A percentile compares a stretch with the other conserved stretches of the same genome.
Conservation (phyloP, 2,329 filamentous ascomycete species). For the Cercospora sp. region DNA sequence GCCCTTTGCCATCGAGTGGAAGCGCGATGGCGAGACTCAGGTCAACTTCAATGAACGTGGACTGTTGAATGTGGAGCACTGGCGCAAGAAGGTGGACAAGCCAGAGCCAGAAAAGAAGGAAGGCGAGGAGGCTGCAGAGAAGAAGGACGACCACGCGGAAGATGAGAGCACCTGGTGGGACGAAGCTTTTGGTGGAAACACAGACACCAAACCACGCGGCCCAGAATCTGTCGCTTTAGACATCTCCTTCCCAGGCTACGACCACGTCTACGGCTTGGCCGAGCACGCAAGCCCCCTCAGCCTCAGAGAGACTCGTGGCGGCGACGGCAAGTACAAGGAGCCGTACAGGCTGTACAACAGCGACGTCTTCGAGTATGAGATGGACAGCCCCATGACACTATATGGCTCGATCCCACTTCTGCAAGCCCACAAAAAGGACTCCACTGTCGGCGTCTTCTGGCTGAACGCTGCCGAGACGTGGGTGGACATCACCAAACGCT, state of each 20-base stretch:
- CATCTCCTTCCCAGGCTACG: conserved; percentile 87
- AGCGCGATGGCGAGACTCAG: conserved; percentile 76
- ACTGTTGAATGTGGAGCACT: conserved; percentile 90
- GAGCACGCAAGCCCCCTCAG: conserved; percentile 89
- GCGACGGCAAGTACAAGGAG: conserved; percentile 78
- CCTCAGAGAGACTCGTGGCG: conserved; percentile 85
- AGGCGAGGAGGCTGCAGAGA: conserved; percentile 41
- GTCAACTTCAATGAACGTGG: conserved; percentile 89
- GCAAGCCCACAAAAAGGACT: conserved; percentile 93
- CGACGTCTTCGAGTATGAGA: conserved; percentile 96
- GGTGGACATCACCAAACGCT: conserved; percentile 88
- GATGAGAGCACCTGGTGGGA: conserved; percentile 98
- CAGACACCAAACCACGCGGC: conserved; percentile 89
- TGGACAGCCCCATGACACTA: conserved; percentile 96
- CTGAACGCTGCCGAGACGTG: conserved; percentile 96
- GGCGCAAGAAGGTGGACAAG: conserved; percentile 81
- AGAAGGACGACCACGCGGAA: conserved; percentile 47
- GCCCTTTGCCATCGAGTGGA: conserved; percentile 84
- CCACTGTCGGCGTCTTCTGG: conserved; percentile 95
- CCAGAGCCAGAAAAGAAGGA: conserved; percentile 59
- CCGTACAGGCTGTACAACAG: conserved; percentile 95
- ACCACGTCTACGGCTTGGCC: conserved; percentile 90
- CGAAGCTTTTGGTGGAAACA: conserved; percentile 91
- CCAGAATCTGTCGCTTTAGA: conserved; percentile 91
- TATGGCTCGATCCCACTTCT: conserved; percentile 98